Conservation (phyloP, 2,329 filamentous ascomycete species). For the Xylariomycetidae sp. region DNA sequence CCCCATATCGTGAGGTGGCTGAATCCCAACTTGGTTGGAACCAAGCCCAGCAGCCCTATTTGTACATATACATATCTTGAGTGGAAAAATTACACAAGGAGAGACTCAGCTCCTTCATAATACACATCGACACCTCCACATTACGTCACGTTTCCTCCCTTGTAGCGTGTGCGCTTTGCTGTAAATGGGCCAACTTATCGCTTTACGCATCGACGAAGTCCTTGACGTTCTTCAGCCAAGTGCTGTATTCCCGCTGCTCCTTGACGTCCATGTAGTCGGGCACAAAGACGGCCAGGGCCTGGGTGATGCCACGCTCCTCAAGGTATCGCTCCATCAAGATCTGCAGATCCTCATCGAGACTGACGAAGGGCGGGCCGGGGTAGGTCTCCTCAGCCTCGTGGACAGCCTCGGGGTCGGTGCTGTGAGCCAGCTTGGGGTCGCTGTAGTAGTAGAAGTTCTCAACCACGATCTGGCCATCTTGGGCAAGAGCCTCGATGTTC, state of each 20-base stretch:
- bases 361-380: conserved; percentile 86
- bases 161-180: too few relatives aligned
- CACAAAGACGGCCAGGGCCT: conserved; percentile 80
- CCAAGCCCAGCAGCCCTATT: conserved; percentile 7
- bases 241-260: conserved; percentile 95
- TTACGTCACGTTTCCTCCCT: too few relatives aligned
- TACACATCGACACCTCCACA: too few relatives aligned
- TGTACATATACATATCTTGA: conserved; percentile 11
- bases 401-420: conserved; percentile 68
- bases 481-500: conserved; percentile 78
- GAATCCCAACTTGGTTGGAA: too few relatives aligned
- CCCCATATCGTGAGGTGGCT: too few relatives aligned
- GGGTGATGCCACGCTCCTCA: conserved; percentile 88
- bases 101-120: conserved; percentile 5
- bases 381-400: conserved; percentile 76
- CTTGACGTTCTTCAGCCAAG: conserved; percentile 87
- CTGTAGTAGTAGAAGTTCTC: conserved; percentile 88
- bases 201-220: conserved; percentile 69
- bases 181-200: too few relatives aligned
- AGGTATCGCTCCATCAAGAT: conserved; percentile 88
- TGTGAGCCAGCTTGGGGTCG: conserved; percentile 71
- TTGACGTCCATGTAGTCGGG: conserved; percentile 97
- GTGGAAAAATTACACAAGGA: conserved; percentile 13
- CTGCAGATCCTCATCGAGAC: conserved; percentile 94
- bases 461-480: conserved; percentile 81